Base-by-base conservation (phyloP, 176 grass and related monocot species). In the Triticum monococcum region DNA sequence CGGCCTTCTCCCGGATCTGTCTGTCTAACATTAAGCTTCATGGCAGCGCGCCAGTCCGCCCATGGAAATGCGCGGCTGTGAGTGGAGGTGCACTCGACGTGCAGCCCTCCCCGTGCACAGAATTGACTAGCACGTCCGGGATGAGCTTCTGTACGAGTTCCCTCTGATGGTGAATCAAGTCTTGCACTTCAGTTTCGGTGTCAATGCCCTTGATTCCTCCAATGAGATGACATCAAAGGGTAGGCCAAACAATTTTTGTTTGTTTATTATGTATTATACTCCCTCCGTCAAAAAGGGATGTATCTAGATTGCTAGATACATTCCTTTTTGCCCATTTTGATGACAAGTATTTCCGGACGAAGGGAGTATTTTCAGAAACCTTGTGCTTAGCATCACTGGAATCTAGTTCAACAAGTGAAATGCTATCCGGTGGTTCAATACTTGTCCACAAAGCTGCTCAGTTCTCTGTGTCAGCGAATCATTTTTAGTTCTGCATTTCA, bases 61-160 rank as follows among this genome's bases (percentile, higher is more conserved):
- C 93, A 30, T 98, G 96, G 93, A 90, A 73, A 52, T 98, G 96
- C n/a, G 35, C 90, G 57, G 88, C 87, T 76, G 90, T 92, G 56
- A 98, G 92, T 20, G 96, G 93, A 11, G 90, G 90, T 9, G 90
- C 93, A 14, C 75, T 89, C 1, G 86, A 89, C 17, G 93, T 98
- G 64, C 90, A 96, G 83, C 93, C 96, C 0, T 84, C 84, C 7
- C 86, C 92, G 3, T 98, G 93, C 86, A 80, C 91, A 1, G 96
- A 91, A 38, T 78, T 98, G 76, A 88, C 88, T 20, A 85, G 83
- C 57, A 96, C 92, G 9, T 75, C 85, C 28, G 90, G 86, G 50
- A 89, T 68, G 62, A 86, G 83, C 75, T 95, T 98, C 69, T 96
- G 90, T 88, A 88, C 90, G 16, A 80, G 72, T 88, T 87, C 86